Percentiles rank a stretch among this genome's conserved stretches.
Conservation (phyloP, 345 rosid species). For the Camelina laxa region DNA sequence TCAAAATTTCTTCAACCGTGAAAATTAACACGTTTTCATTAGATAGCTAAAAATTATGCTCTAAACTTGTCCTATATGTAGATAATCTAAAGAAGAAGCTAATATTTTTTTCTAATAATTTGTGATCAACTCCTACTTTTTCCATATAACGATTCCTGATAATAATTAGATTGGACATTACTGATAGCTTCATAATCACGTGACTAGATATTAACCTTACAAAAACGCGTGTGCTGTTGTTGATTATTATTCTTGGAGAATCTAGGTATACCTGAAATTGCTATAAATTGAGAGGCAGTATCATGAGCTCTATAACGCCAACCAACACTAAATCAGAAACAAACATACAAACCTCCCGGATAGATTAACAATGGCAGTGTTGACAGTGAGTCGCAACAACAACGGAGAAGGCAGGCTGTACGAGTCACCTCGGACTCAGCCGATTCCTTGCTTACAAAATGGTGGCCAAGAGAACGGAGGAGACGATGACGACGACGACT, state of each 20-base stretch:
- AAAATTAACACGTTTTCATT: conserved; percentile 1
- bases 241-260: conserved; percentile 31
- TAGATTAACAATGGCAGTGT: conserved; percentile 34
- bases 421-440: conserved; percentile 33
- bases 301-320: conserved; percentile 29
- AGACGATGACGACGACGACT: conserved; percentile 46
- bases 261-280: conserved; percentile 24
- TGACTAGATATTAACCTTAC: conserved; percentile 33
- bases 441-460: conserved; percentile 27
- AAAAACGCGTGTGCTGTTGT: conserved; percentile 26
- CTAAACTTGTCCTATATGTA: background rate
- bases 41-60: background rate
- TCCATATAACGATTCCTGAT: background rate
- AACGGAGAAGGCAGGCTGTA: conserved; percentile 32
- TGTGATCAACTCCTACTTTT: background rate
- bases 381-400: conserved; percentile 28
- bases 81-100: background rate
- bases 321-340: background rate
- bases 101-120: background rate
- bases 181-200: conserved; percentile 15
- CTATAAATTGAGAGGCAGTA: conserved; percentile 29
- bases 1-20: background rate
- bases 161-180: conserved; percentile 12
- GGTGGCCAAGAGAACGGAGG: conserved; percentile 40
- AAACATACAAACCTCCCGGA: conserved; percentile 35